Base-by-base conservation (phyloP, 2,329 filamentous ascomycete genomes). In the Trichoderma hamatum region DNA sequence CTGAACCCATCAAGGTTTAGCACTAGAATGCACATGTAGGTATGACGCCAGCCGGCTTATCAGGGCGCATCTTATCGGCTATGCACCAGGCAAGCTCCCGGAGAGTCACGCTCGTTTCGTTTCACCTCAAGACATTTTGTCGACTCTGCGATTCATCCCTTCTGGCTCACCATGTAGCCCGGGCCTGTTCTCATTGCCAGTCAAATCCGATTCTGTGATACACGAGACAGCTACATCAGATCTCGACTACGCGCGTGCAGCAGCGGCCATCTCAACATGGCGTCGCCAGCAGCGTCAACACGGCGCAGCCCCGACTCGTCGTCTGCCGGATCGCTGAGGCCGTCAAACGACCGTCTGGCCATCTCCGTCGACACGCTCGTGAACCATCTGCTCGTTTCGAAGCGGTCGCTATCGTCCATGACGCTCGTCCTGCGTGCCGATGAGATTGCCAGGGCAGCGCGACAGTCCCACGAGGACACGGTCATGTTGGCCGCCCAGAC, bases 341-440 rank as follows among this genome's bases (percentile, higher is more conserved):
- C 74, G 19, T 76, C 77, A 3, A 72, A 74, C 54, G 73, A 74
- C 69, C 72, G 52, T 30, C 67, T 64, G 52, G 68, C 71, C 62
- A 76, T 80, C 62, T 74, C 80, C 39, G 87, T 97, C 75, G 93
- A 97, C 74, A 89, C 88, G 28, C 88, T 98, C 54, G 92, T 97
- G 68, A 87, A 89, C 65, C 90, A 97, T 80, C 90, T 97, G 43
- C 88, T 97, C 51, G 90, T 91, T 34, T 92, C 95, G 10, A 97
- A 97, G 78, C 89, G 93, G 55, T 94, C 94, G 1, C 86, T 98
- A 5, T 92, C 92, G 19, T 93, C 93, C 13, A 94, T 96, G 78
- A 88, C 85, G 52, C 89, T 92, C 70, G 93, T 97, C 63, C 90
- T 92, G 77, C 92, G 92, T 70, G 94, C 94, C 72, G 94, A 96